phyloP scores from a whole-genome alignment of 352 stramenopile genomes.

The Phytophthora agathidicida region DNA sequence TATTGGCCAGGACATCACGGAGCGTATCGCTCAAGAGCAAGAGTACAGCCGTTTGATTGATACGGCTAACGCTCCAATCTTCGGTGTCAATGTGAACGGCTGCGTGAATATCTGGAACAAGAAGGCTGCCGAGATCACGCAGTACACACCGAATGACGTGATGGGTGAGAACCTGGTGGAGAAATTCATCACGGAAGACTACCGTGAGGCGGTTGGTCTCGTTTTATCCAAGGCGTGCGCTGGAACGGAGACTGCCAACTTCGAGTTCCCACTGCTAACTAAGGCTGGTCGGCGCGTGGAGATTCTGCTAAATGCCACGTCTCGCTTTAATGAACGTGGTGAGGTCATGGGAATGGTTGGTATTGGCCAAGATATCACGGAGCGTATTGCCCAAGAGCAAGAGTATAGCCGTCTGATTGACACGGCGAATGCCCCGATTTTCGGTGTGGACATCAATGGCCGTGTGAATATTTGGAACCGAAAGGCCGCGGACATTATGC shows the following conservation, averaged over 20 bases:
- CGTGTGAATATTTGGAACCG: conserved; percentile 75
- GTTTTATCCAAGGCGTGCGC: conserved; percentile 18
- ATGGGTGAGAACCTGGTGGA: conserved; percentile 45
- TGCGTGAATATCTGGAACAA: conserved; percentile 78
- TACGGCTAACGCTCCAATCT: conserved; percentile 67
- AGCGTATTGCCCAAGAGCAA: conserved; percentile 76
- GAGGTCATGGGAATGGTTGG: conserved; percentile 20
- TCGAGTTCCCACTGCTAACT: conserved; percentile 27
- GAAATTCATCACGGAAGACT: conserved; percentile 35
- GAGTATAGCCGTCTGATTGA: conserved; percentile 72
- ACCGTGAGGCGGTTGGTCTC: conserved; percentile 19
- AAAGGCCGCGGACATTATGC: conserved; percentile 64
- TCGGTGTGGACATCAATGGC: conserved; percentile 78
- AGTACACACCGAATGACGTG: conserved; percentile 47
- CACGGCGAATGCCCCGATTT: conserved; percentile 63
- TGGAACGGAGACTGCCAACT: conserved; percentile 22
- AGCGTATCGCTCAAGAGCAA: conserved; percentile 83
- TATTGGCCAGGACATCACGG: conserved; percentile 77
- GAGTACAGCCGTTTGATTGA: conserved; percentile 73
- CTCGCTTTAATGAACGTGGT: conserved; percentile 14
- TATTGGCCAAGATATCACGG: conserved; percentile 77
- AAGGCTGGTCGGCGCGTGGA: conserved; percentile 17
- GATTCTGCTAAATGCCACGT: conserved; percentile 24
- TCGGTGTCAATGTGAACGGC: conserved; percentile 62
- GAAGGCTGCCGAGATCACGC: conserved; percentile 73